phyloP scores from a whole-genome alignment of 2,329 filamentous ascomycete genomes.

The Tolypocladium pustulatum region DNA sequence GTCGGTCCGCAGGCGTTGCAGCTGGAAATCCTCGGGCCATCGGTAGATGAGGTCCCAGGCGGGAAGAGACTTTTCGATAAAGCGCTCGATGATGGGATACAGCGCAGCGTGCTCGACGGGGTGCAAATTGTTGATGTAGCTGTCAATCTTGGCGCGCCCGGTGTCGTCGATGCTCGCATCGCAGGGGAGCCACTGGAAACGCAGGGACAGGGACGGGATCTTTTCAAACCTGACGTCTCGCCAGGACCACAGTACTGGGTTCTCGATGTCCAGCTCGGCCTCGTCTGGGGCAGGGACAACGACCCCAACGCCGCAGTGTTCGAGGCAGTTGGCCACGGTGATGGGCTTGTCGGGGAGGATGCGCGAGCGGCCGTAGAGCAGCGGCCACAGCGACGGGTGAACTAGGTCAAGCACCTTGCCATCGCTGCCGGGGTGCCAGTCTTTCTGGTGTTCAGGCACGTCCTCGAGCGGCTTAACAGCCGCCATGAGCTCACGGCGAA shows the following conservation, averaged over 20 bases:
- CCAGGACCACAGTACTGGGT: no score
- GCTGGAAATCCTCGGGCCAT: slow-evolving; percentile 17
- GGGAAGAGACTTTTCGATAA: slow-evolving; percentile 30
- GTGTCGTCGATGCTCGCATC: slow-evolving; percentile 31
- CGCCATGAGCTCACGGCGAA: slow-evolving; percentile 25
- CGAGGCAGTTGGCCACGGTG: slow-evolving; percentile 26
- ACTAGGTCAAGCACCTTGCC: slow-evolving; percentile 50
- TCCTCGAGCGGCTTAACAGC: slow-evolving; percentile 38
- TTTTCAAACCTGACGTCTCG: no score
- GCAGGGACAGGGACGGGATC: not conserved
- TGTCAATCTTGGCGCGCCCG: slow-evolving; percentile 27
- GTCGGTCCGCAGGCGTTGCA: slow-evolving; percentile 12
- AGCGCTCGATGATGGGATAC: slow-evolving; percentile 28
- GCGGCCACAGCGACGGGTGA: slow-evolving; percentile 52
- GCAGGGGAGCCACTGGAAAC: slow-evolving; percentile 38
- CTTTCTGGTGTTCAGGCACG: slow-evolving; percentile 35
- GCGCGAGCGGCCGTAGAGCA: slow-evolving; percentile 40
- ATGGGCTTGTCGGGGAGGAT: slow-evolving; percentile 16
- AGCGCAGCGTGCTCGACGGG: slow-evolving; percentile 26
- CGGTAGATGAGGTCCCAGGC: slow-evolving; percentile 31
- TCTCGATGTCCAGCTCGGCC: not conserved
- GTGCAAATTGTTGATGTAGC: slow-evolving; percentile 45
- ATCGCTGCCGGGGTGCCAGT: slow-evolving; percentile 52
- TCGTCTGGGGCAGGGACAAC: slow-evolving; percentile 10
- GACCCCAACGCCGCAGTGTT: slow-evolving; percentile 21